phyloP scores from a whole-genome alignment of 2,329 filamentous ascomycete genomes.

The Chaetoscypha palmicola region DNA sequence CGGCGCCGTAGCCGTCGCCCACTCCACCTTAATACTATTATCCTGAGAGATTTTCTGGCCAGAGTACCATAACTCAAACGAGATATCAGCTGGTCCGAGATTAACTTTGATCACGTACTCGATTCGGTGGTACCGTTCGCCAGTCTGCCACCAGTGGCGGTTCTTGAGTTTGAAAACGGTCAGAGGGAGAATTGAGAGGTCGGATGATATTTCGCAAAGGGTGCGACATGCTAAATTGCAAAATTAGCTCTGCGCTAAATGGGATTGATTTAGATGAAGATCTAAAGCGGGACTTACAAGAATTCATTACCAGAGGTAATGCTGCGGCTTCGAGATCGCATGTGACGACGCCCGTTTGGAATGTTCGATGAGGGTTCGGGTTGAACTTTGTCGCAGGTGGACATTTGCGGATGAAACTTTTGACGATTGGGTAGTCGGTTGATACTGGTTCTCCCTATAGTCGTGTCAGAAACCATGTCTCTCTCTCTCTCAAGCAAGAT shows the following conservation, averaged over 20 bases:
- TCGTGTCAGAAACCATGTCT: background rate
- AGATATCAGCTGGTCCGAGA: conserved; percentile 11
- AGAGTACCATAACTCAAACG: conserved; percentile 11
- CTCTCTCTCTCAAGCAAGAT: background rate
- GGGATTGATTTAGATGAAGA: background rate
- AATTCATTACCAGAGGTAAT: conserved; percentile 10
- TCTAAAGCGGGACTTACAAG: conserved; percentile 1
- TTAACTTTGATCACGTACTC: conserved; percentile 14
- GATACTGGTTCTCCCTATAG: conserved; percentile 16
- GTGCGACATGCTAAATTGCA: conserved; percentile 2
- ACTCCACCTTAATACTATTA: conserved; percentile 11
- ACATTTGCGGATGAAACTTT: conserved; percentile 10
- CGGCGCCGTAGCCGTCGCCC: conserved; percentile 8
- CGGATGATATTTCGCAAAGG: conserved; percentile 11
- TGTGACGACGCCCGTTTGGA: conserved; percentile 8
- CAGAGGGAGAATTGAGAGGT: conserved; percentile 12
- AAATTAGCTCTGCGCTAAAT: background rate
- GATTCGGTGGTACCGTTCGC: conserved; percentile 13
- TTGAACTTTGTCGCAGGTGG: conserved; percentile 3
- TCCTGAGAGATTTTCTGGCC: conserved; percentile 11
- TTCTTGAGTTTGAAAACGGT: conserved; percentile 15
- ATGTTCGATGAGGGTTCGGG: conserved; percentile 8
- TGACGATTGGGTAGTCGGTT: conserved; percentile 13
- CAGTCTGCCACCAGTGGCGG: conserved; percentile 13
- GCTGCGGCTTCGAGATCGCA: conserved; percentile 9